Conservation (phyloP, 352 stramenopile species). For the Phytopythium chamaehyphon region DNA sequence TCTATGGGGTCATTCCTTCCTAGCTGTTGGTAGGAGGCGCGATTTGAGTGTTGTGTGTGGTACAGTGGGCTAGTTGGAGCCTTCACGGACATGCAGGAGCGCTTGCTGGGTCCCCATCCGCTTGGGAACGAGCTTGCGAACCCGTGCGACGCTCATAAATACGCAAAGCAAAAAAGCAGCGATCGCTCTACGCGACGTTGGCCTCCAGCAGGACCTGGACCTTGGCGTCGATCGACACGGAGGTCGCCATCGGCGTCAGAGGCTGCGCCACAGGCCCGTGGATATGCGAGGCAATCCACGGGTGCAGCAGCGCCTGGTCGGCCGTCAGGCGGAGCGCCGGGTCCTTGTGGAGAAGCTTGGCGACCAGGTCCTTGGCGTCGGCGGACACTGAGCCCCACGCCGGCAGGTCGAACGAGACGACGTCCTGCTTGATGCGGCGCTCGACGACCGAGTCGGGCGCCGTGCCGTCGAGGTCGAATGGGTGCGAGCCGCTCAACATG, state of each 20-base stretch:
- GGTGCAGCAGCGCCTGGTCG: constrained; percentile 89
- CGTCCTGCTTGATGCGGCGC: constrained; percentile 51
- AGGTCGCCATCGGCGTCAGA: background rate
- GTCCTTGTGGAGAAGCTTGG: constrained; percentile 82
- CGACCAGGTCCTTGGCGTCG: constrained; percentile 89
- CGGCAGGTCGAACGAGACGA: constrained; percentile 48
- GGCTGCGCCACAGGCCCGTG: background rate
- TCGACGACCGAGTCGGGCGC: constrained; percentile 86
- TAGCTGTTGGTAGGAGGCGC: too few species aligned
- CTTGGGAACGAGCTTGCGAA: background rate
- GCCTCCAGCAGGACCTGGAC: too few species aligned
- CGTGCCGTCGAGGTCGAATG: constrained; percentile 89
- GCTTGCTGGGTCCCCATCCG: background rate
- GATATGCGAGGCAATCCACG: constrained; percentile 64
- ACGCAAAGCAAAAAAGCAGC: background rate
- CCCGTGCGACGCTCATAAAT: constrained; percentile 6
- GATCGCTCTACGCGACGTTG: background rate
- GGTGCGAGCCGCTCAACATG: constrained; percentile 89
- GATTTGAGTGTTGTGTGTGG: too few species aligned
- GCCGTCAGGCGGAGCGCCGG: constrained; percentile 81
- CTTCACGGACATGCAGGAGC: too few species aligned
- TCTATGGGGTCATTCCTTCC: too few species aligned
- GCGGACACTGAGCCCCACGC: constrained; percentile 71
- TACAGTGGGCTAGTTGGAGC: too few species aligned
- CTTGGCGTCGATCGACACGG: background rate